phyloP scores from a whole-genome alignment of 2,329 filamentous ascomycete genomes.

The Hypoxylon sp. region DNA sequence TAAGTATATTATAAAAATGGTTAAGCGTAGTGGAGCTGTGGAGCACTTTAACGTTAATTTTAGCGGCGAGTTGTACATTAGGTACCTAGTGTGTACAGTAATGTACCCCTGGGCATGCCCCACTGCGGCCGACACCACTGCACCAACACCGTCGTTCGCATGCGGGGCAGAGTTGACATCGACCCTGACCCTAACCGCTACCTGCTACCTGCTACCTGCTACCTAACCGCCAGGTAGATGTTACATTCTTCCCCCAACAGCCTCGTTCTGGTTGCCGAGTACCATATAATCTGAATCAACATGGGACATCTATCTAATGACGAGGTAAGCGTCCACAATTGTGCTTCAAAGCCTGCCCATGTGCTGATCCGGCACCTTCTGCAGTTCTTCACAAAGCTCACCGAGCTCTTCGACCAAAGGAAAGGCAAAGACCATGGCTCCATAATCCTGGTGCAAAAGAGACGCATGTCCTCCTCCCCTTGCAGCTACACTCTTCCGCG shows the following conservation, averaged over 20 bases:
- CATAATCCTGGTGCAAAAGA: slow-evolving; percentile 81
- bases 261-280: background rate
- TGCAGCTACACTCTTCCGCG: background rate
- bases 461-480: slow-evolving; percentile 63
- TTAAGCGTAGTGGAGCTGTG: no score
- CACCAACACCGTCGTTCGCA: background rate
- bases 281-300: slow-evolving; percentile 27
- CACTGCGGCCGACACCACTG: slow-evolving; percentile 21
- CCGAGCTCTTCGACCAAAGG: slow-evolving; percentile 74
- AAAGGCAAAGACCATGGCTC: slow-evolving; percentile 79
- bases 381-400: slow-evolving; percentile 80
- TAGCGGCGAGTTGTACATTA: no score
- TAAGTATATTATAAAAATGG: no score
- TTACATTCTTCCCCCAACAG: background rate
- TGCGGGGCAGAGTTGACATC: slow-evolving; percentile 19
- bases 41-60: no score
- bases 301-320: slow-evolving; percentile 70
- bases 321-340: slow-evolving; percentile 59
- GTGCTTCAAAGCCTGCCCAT: background rate
- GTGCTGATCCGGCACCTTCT: slow-evolving; percentile 18
- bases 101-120: no score
- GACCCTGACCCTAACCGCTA: no score
- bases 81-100: no score
- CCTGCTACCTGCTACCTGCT: no score
- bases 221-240: no score